phyloP scores from a whole-genome alignment of 2,329 filamentous ascomycete genomes.

The Truncatella angustata region DNA sequence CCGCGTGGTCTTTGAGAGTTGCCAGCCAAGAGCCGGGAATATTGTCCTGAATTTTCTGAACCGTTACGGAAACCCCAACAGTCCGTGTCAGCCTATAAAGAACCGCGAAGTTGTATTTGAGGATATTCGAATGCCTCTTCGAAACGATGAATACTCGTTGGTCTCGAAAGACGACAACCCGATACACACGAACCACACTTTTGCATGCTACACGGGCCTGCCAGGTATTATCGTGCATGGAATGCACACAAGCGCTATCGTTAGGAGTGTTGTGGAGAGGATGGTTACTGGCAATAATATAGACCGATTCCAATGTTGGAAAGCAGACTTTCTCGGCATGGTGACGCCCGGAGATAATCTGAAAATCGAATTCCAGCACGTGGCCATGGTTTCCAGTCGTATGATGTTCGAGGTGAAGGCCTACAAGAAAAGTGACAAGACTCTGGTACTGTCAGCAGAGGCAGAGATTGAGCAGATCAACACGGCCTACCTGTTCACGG shows the following conservation, averaged over 20 bases:
- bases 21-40: no score
- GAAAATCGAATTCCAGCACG: conserved; percentile 89
- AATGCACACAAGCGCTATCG: not conserved
- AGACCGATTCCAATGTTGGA: not conserved
- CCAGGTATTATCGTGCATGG: not conserved
- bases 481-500: conserved; percentile 95
- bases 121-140: not conserved
- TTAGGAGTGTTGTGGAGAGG: not conserved
- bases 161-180: not conserved
- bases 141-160: not conserved
- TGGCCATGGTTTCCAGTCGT: conserved; percentile 94
- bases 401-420: conserved; percentile 99
- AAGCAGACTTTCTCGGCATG: conserved; percentile 90
- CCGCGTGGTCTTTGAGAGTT: no score
- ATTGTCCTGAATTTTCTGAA: no score
- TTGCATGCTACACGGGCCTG: not conserved
- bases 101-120: not conserved
- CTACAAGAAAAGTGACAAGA: conserved; percentile 89
- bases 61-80: no score
- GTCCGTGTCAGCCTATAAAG: no score
- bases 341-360: conserved; percentile 95
- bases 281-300: not conserved
- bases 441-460: conserved; percentile 91
- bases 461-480: conserved; percentile 97
- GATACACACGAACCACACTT: not conserved